Percentiles rank a stretch among this genome's conserved stretches.
Evolutionary conservation across 768 basidiomycete species (phyloP).

Genomic region (Fomitopsis pulvina): DNA sequence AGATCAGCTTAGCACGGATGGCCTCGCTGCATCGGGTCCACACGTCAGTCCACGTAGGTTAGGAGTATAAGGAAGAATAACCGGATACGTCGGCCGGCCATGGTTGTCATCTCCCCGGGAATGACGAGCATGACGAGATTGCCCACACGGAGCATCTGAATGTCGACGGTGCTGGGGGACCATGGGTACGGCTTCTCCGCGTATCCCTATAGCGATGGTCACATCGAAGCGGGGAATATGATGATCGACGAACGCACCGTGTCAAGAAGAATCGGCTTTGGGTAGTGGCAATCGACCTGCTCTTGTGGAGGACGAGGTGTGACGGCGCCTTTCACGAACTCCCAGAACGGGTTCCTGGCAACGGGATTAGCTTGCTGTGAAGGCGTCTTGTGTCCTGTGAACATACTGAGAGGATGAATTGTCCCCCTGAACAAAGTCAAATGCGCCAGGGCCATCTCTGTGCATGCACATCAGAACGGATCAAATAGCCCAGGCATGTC

Average conservation of each 20-base stretch:
- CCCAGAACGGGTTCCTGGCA: constrained; percentile 71
- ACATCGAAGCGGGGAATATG: constrained; percentile 1
- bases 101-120: constrained; percentile 77
- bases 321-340: constrained; percentile 67
- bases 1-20: constrained; percentile 56
- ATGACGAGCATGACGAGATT: constrained; percentile 71
- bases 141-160: constrained; percentile 74
- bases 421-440: constrained; percentile 72
- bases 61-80: constrained; percentile 19
- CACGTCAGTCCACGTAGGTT: background rate
- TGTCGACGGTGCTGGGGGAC: constrained; percentile 66
- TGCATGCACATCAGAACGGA: background rate
- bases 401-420: constrained; percentile 55
- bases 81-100: constrained; percentile 75
- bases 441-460: constrained; percentile 75
- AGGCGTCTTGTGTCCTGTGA: constrained; percentile 1
- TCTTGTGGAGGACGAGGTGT: constrained; percentile 57
- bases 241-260: constrained; percentile 38
- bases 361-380: constrained; percentile 6
- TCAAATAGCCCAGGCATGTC: background rate
- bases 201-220: constrained; percentile 41
- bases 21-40: constrained; percentile 42
- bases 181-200: constrained; percentile 66
- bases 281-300: constrained; percentile 64
- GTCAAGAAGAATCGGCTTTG: constrained; percentile 76